Conservation (phyloP, 208 protist genomes). For the Angomonas ambiguus region DNA sequence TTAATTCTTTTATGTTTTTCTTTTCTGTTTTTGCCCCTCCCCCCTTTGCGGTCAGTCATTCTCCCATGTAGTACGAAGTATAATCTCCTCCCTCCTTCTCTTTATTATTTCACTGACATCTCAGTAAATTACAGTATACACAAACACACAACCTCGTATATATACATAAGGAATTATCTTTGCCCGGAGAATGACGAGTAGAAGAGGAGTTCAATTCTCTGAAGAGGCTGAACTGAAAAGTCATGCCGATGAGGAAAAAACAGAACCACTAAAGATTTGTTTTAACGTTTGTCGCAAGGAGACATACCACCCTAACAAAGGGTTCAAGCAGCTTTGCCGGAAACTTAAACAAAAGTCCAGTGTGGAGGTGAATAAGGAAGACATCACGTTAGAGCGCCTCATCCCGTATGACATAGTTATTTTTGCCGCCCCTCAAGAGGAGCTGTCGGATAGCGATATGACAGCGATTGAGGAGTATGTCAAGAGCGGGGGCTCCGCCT, state of each 20-base stretch:
- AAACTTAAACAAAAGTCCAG: constrained; percentile 70
- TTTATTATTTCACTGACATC: neutral
- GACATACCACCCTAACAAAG: constrained; percentile 83
- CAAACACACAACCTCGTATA: constrained; percentile 2
- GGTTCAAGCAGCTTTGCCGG: constrained; percentile 79
- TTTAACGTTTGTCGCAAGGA: constrained; percentile 91
- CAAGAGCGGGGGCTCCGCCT: constrained; percentile 84
- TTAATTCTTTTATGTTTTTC: constrained; percentile 7
- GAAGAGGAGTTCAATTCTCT: neutral
- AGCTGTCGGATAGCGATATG: constrained; percentile 75
- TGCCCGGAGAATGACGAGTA: neutral
- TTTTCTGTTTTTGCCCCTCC: constrained; percentile 8
- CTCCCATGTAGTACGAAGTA: too few relatives aligned
- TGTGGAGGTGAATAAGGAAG: constrained; percentile 89
- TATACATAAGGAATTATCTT: constrained; percentile 3
- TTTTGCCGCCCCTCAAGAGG: constrained; percentile 72
- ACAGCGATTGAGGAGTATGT: constrained; percentile 81
- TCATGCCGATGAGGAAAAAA: constrained; percentile 12
- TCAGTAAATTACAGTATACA: too few relatives aligned
- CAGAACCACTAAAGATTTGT: constrained; percentile 56
- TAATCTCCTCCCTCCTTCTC: neutral
- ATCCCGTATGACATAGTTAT: constrained; percentile 68
- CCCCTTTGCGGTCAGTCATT: too few relatives aligned
- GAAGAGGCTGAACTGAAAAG: constrained; percentile 15
- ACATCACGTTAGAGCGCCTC: constrained; percentile 77